Conservation (phyloP, 208 protist genomes). For the Leishmania major region DNA sequence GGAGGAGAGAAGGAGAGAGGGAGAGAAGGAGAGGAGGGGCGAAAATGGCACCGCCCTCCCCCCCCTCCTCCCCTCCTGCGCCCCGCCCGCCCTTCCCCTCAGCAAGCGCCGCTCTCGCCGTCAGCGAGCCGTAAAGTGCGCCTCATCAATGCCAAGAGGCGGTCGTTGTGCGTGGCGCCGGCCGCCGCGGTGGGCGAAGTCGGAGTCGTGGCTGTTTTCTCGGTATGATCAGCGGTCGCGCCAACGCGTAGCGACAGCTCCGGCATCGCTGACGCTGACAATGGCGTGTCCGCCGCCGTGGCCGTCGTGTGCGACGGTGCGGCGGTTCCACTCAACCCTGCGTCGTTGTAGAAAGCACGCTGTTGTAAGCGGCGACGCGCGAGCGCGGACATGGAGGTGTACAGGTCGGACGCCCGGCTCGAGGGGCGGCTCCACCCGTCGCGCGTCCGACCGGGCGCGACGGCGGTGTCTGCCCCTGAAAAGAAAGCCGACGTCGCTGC, state of each 20-base stretch:
- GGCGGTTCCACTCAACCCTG: background rate
- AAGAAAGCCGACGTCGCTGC: slow-evolving; percentile 27
- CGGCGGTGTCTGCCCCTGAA: background rate
- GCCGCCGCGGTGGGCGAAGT: background rate
- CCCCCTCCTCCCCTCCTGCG: background rate
- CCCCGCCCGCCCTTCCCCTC: background rate
- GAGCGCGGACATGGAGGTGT: slow-evolving; percentile 10
- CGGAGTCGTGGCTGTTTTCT: background rate
- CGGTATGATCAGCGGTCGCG: background rate
- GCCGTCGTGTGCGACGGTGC: background rate
- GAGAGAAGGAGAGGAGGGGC: background rate
- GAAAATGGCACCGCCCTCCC: background rate
- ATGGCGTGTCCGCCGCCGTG: background rate
- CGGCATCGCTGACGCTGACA: background rate
- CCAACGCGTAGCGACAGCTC: background rate
- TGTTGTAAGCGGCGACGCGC: slow-evolving; percentile 22
- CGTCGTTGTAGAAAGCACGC: slow-evolving; percentile 12
- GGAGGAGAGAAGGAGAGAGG: background rate
- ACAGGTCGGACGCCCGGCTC: slow-evolving; percentile 8
- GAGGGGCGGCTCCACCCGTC: background rate
- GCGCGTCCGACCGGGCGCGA: background rate
- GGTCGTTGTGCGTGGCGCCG: slow-evolving; percentile 5
- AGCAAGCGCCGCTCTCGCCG: background rate
- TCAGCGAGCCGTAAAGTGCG: slow-evolving; percentile 6
- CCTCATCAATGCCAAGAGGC: slow-evolving; percentile 18